Conservation (phyloP, 1,284 basidiomycete species). For the Sporisorium iseilematis-ciliati region DNA sequence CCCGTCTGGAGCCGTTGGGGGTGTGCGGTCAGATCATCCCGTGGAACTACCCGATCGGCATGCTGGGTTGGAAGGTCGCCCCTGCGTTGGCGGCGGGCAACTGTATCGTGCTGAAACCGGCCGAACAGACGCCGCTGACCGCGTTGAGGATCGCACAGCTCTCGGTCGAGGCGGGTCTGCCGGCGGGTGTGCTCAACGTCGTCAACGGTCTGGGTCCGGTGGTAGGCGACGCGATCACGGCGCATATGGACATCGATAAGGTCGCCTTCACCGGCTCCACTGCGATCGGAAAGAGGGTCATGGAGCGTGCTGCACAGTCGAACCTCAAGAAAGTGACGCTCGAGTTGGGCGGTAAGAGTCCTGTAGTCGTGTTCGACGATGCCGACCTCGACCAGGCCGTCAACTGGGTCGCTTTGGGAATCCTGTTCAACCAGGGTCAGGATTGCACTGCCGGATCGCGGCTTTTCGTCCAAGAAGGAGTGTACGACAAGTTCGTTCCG, state of each 20-base stretch:
- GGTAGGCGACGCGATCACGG: constrained; percentile 77
- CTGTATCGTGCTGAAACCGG: constrained; percentile 74
- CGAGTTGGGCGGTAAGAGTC: constrained; percentile 84
- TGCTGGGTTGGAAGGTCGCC: constrained; percentile 74
- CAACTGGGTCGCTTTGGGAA: constrained; percentile 81
- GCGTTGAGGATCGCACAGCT: constrained; percentile 81
- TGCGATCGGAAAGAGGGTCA: constrained; percentile 78
- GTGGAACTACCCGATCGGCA: constrained; percentile 78
- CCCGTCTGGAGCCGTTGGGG: constrained; percentile 89
- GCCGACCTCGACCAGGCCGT: constrained; percentile 71
- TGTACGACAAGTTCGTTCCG: constrained; percentile 77
- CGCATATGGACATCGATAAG: constrained; percentile 79
- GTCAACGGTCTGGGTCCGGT: constrained; percentile 84
- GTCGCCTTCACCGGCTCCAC: constrained; percentile 75
- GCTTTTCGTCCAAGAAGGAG: constrained; percentile 77
- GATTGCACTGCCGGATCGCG: constrained; percentile 79
- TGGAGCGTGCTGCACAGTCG: constrained; percentile 86
- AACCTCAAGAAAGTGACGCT: constrained; percentile 84
- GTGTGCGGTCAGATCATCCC: constrained; percentile 74
- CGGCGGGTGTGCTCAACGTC: constrained; percentile 78
- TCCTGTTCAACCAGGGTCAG: constrained; percentile 75
- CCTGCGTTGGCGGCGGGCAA: constrained; percentile 71
- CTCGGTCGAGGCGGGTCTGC: constrained; percentile 81
- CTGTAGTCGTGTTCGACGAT: constrained; percentile 80
- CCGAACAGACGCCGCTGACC: constrained; percentile 79